A percentile compares a stretch with the other conserved stretches of the same genome.
These are phyloP conservation scores for Saturnispora ahearnii DNA, from an alignment of 805 yeast species.

Conservation along the genomic window DNA sequence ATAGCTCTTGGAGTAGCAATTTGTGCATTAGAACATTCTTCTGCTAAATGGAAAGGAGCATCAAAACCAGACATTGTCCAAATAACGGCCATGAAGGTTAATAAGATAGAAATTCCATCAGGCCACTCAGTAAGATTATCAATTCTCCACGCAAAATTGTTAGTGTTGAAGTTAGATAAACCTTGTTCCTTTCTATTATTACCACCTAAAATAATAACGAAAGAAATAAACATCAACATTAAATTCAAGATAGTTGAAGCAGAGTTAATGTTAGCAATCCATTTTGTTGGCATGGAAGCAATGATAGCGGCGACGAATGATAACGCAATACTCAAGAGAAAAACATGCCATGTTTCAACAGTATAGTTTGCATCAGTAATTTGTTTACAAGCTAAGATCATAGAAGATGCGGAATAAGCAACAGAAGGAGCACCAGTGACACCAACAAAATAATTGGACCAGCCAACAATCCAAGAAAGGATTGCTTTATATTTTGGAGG, in stretches of 20 bases:
- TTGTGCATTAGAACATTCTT: constrained; percentile 58
- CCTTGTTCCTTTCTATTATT: constrained; percentile 32
- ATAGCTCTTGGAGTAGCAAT: constrained; percentile 62
- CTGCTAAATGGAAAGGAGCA: constrained; percentile 67
- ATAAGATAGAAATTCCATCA: constrained; percentile 47
- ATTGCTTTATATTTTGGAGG: constrained; percentile 46
- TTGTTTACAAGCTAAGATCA: constrained; percentile 45
- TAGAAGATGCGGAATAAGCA: constrained; percentile 45
- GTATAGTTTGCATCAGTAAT: constrained; percentile 32
- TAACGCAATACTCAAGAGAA: constrained; percentile 44
- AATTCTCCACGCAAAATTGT: constrained; percentile 44
- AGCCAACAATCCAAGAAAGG: constrained; percentile 54
- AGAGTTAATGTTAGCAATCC: constrained; percentile 43
- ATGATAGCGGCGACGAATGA: constrained; percentile 39
- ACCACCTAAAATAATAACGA: constrained; percentile 45
- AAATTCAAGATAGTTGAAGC: constrained; percentile 43
- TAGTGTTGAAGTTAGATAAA: constrained; percentile 40
- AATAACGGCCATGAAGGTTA: constrained; percentile 52
- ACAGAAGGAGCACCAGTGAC: constrained; percentile 56
- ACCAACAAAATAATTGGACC: constrained; percentile 58
- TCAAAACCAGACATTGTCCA: constrained; percentile 74
- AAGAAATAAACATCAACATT: constrained; percentile 41
- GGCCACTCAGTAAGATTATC: constrained; percentile 55
- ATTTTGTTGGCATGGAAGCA: constrained; percentile 45
- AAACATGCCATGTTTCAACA: constrained; percentile 41